Evolutionary conservation across 208 protist species (phyloP), one percentile per base, ranked within the genome.

Genomic region (Naegleria lovaniensis): DNA sequence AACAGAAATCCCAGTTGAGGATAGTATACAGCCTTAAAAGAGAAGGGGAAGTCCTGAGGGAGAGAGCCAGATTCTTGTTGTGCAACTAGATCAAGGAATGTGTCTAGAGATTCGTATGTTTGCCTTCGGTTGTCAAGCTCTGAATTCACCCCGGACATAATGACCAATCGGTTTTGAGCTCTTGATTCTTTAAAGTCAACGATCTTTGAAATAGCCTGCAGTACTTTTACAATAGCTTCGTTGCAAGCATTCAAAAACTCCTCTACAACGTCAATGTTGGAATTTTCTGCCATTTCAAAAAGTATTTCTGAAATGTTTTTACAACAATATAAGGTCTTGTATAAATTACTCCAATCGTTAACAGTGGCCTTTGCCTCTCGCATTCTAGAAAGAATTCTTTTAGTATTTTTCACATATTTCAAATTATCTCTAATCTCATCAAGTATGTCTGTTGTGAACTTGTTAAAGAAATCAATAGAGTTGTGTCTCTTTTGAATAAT

Each of bases 161-260:
- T 92, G 11, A 48, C 85, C 25, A 92, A 39, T 22, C 91, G 25
- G n/a, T 91, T 90, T 15, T 33, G 6, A 85, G 40, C 11, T 83
- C 88, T 86, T 51, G 86, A 91, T 83, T 91, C 89, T 52, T 51
- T 67, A 83, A 92, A 59, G 75, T 92, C 91, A 29, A 92, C 84
- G 15, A 84, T 40, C 9, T 40, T 67, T 22, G 90, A 90, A 11
- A 92, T 89, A 7, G 51, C 51, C 15, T 75, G 6, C 39, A 92
- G 91, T 13, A 91, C 43, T n/a, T 40, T 55, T 15, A 92, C 39
- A 11, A 84, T 51, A 48, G 9, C 0, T 33, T 91, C 33, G 36
- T 91, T 51, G 5, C n/a, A 88, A 0, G 4, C 0, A 0, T 91
- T 83, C 9, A 89, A 40, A 22, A 92, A 48, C 2, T 39, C 48